Conservation (phyloP, 805 yeast genomes). For the Kodamaea sagamina region DNA sequence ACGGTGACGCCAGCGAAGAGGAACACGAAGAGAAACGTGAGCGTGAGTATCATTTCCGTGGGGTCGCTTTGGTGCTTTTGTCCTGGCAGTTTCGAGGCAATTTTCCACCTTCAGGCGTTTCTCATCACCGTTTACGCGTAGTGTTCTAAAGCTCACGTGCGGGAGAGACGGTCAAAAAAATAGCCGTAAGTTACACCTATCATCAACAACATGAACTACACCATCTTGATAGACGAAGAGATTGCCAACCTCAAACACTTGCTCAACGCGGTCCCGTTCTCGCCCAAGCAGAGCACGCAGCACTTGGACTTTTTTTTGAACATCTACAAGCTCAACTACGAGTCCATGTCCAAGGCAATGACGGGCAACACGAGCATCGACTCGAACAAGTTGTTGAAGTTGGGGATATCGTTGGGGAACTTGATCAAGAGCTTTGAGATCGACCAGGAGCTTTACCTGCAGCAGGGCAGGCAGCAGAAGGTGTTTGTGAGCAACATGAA, state of each 20-base stretch:
- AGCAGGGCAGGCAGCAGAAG: conserved; percentile 27
- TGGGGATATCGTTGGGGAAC: conserved; percentile 46
- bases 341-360: conserved; percentile 10
- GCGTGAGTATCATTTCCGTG: conserved; percentile 5
- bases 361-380: conserved; percentile 34
- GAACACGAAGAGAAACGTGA: conserved; percentile 1
- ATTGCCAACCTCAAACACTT: conserved; percentile 28
- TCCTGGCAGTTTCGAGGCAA: too few relatives aligned
- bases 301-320: conserved; percentile 29
- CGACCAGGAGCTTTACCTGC: conserved; percentile 34
- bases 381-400: conserved; percentile 38
- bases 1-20: conserved; percentile 8
- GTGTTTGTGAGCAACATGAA: conserved; percentile 12
- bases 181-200: too few relatives aligned
- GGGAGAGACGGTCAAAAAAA: too few relatives aligned
- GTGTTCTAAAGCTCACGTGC: too few relatives aligned
- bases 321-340: conserved; percentile 31
- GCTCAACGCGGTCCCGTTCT: conserved; percentile 38
- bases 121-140: too few relatives aligned
- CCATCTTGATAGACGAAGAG: conserved; percentile 27
- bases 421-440: conserved; percentile 36
- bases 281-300: conserved; percentile 18
- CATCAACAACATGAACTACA: conserved; percentile 12
- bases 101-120: too few relatives aligned
- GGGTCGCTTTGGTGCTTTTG: too few relatives aligned